These are phyloP conservation scores for Moniliella sp. DNA, from an alignment of 1,284 basidiomycete species.

Conservation along the genomic window DNA sequence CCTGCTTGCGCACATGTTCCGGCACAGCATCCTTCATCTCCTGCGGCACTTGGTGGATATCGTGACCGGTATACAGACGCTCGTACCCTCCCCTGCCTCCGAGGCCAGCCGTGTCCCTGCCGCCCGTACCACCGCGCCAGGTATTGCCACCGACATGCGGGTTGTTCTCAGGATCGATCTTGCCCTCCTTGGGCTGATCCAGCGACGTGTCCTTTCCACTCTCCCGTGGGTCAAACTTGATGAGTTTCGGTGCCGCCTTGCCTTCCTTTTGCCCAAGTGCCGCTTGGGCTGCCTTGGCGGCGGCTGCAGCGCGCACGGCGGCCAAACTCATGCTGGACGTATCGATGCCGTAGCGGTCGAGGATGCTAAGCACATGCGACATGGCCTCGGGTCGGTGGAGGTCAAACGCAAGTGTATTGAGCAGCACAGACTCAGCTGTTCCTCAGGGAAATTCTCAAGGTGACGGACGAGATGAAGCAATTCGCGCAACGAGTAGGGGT, in stretches of 20 bases:
- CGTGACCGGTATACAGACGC: conserved; percentile 23
- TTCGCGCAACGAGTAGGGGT: conserved; percentile 34
- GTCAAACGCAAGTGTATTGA: conserved; percentile 35
- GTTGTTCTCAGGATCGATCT: conserved; percentile 27
- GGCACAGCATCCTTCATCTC: conserved; percentile 32
- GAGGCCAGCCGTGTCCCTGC: conserved; percentile 31
- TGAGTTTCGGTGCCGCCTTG: conserved; percentile 3
- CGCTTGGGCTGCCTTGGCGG: too few species aligned
- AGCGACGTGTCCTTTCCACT: conserved; percentile 14
- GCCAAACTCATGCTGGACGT: conserved; percentile 20
- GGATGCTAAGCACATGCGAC: conserved; percentile 20
- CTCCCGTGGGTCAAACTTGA: conserved; percentile 14
- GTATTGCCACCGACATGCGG: conserved; percentile 33
- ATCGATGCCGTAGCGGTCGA: conserved; percentile 20
- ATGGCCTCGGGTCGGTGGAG: conserved; percentile 32
- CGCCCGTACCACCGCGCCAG: conserved; percentile 34
- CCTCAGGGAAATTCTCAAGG: conserved; percentile 28
- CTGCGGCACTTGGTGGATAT: conserved; percentile 30
- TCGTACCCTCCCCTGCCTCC: conserved; percentile 31
- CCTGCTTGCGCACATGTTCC: conserved; percentile 30
- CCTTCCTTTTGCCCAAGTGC: too few species aligned
- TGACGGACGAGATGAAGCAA: conserved; percentile 34
- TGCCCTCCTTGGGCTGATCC: conserved; percentile 30
- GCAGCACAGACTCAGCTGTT: conserved; percentile 29
- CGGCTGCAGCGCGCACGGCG: conserved; percentile 7